A percentile compares a stretch with the other conserved stretches of the same genome.
Evolutionary conservation across 495 filamentous ascomycete genomes (phyloP).

Genomic region (Margaritispora aquatica): DNA sequence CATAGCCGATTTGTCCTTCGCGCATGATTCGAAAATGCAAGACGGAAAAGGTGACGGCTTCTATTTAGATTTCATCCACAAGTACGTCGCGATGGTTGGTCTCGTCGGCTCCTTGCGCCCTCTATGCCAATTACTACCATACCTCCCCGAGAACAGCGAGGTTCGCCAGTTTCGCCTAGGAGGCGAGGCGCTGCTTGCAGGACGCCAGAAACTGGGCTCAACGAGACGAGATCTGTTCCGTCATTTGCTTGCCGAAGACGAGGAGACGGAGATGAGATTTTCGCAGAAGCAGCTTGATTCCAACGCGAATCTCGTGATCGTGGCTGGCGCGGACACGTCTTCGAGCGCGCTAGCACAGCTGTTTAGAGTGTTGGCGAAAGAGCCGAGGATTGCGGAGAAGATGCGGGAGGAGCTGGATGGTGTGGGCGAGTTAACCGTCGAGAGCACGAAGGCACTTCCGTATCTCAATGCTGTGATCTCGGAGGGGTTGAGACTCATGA

Average conservation of each 20-base stretch:
- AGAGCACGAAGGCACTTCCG: conserved; percentile 7
- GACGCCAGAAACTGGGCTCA: conserved; percentile 12
- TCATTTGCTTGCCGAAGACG: conserved; percentile 12
- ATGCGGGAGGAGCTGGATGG: conserved; percentile 1
- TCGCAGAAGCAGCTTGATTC: conserved; percentile 5
- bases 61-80: conserved; percentile 16
- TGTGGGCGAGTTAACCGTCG: not conserved
- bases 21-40: conserved; percentile 16
- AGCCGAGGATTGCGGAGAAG: conserved; percentile 2
- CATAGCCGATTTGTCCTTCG: conserved; percentile 21
- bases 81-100: conserved; percentile 3
- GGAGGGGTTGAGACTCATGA: conserved; percentile 45
- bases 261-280: conserved; percentile 8
- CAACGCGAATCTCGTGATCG: conserved; percentile 19
- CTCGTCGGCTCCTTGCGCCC: conserved; percentile 3
- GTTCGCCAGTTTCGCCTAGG: conserved; percentile 2
- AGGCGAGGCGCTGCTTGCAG: conserved; percentile 7
- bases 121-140: conserved; percentile 12
- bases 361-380: conserved; percentile 4
- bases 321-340: conserved; percentile 16
- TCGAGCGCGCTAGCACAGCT: not conserved
- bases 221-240: conserved; percentile 15
- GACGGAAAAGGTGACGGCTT: conserved; percentile 10
- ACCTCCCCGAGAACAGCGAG: conserved; percentile 12
- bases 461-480: conserved; percentile 45